Evolutionary conservation across 176 grass and related monocot genomes (phyloP).

Genomic region (Canna indica): DNA sequence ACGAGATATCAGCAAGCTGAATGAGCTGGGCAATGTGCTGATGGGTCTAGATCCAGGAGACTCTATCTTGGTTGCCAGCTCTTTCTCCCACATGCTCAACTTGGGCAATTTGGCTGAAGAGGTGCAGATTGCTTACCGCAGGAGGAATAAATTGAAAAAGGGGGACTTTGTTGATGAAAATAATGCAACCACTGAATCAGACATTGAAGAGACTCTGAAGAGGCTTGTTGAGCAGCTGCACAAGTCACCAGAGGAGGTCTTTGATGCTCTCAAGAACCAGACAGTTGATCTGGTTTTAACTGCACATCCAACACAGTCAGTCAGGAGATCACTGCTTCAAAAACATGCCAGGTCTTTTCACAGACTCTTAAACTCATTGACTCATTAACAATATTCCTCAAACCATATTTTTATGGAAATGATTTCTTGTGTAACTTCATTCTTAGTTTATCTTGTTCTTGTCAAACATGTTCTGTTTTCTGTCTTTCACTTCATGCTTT

Average conservation of each 20-base stretch:
- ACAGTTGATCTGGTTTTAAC: constrained; percentile 95
- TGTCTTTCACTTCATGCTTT: neutral
- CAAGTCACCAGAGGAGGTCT: constrained; percentile 77
- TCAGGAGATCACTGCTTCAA: constrained; percentile 90
- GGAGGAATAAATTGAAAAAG: constrained; percentile 75
- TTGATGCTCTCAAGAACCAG: constrained; percentile 94
- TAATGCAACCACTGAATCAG: constrained; percentile 76
- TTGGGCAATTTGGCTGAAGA: constrained; percentile 94
- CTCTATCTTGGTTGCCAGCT: constrained; percentile 72
- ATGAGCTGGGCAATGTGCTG: constrained; percentile 71
- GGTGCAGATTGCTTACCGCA: constrained; percentile 82
- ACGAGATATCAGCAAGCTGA: constrained; percentile 42
- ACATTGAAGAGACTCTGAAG: constrained; percentile 97
- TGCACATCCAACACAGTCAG: constrained; percentile 85
- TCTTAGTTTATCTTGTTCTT: neutral
- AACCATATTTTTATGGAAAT: neutral
- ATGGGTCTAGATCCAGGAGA: constrained; percentile 55
- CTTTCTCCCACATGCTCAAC: constrained; percentile 99
- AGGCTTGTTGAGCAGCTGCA: constrained; percentile 56
- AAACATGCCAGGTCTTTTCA: constrained; percentile 64
- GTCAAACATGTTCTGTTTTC: neutral
- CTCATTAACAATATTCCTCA: constrained; percentile 11
- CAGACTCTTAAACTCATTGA: neutral
- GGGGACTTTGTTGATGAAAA: constrained; percentile 82
- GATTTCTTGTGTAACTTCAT: no score